A percentile compares a stretch with the other conserved stretches of the same genome.
Conservation (phyloP, 441 rosid genomes). For the Francoa sonchifolia region DNA sequence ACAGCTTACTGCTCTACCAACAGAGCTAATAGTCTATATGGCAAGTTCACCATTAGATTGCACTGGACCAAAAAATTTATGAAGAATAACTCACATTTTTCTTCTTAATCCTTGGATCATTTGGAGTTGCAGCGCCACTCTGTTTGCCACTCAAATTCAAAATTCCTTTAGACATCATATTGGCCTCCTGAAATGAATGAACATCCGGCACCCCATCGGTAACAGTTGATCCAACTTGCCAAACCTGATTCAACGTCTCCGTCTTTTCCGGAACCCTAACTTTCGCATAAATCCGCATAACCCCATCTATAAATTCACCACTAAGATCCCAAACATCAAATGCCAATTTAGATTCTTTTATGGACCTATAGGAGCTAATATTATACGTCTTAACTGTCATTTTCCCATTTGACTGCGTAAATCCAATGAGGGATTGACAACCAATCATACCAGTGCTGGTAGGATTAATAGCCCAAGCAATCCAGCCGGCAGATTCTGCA, state of each 20-base stretch:
- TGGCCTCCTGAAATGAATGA: slow-evolving; percentile 22
- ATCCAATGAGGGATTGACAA: slow-evolving; percentile 40
- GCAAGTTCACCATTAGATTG: too few relatives aligned
- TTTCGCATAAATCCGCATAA: slow-evolving; percentile 31
- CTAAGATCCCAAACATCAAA: slow-evolving; percentile 40
- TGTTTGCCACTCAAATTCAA: slow-evolving; percentile 23
- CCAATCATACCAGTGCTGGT: slow-evolving; percentile 37
- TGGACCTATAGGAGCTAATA: slow-evolving; percentile 14
- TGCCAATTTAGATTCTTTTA: slow-evolving; percentile 20
- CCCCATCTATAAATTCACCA: slow-evolving; percentile 26
- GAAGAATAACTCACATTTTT: slow-evolving; percentile 30
- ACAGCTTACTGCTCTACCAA: too few relatives aligned
- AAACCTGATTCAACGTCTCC: slow-evolving; percentile 43
- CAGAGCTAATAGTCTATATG: too few relatives aligned
- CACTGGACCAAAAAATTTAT: background rate
- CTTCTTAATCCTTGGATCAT: slow-evolving; percentile 23
- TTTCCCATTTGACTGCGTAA: slow-evolving; percentile 17
- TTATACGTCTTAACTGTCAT: slow-evolving; percentile 24
- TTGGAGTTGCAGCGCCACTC: slow-evolving; percentile 7
- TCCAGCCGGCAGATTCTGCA: slow-evolving; percentile 30
- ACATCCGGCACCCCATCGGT: slow-evolving; percentile 14
- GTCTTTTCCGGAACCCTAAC: slow-evolving; percentile 31
- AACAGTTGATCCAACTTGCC: slow-evolving; percentile 38
- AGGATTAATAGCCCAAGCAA: slow-evolving; percentile 56
- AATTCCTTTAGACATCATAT: slow-evolving; percentile 21